Conservation (phyloP, 306 rosid species). For the Lathyrus oleraceus region DNA sequence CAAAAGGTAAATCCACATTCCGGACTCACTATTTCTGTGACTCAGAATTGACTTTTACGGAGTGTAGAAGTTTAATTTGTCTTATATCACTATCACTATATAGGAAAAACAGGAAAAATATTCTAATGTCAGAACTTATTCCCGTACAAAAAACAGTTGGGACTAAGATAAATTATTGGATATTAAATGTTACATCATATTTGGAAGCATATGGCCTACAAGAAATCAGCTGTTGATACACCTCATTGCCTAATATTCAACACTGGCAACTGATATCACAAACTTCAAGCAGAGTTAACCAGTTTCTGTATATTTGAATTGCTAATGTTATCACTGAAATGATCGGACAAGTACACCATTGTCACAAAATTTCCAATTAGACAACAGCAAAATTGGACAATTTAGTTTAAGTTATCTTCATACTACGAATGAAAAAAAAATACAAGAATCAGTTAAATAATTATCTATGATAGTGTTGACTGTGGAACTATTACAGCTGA, state of each 20-base stretch:
- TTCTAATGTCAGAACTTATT: neutral
- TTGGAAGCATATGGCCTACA: neutral
- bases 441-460: slow-evolving; percentile 20
- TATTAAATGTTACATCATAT: neutral
- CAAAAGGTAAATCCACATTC: neutral
- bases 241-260: neutral
- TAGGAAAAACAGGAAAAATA: slow-evolving; percentile 6
- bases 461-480: slow-evolving; percentile 8
- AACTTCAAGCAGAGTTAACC: neutral
- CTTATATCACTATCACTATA: neutral
- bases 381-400: slow-evolving; percentile 7
- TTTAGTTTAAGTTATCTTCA: slow-evolving; percentile 2
- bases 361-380: neutral
- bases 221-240: slow-evolving; percentile 5
- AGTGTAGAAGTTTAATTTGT: neutral
- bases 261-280: neutral
- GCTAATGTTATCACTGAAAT: slow-evolving; percentile 11
- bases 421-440: neutral
- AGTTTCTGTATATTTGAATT: neutral
- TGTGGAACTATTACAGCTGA: neutral
- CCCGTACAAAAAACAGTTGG: neutral
- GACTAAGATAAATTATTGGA: neutral
- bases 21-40: slow-evolving; percentile 9
- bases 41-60: neutral
- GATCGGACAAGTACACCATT: neutral